phyloP scores from a whole-genome alignment of 805 yeast genomes.

The Starmera quercuum region DNA sequence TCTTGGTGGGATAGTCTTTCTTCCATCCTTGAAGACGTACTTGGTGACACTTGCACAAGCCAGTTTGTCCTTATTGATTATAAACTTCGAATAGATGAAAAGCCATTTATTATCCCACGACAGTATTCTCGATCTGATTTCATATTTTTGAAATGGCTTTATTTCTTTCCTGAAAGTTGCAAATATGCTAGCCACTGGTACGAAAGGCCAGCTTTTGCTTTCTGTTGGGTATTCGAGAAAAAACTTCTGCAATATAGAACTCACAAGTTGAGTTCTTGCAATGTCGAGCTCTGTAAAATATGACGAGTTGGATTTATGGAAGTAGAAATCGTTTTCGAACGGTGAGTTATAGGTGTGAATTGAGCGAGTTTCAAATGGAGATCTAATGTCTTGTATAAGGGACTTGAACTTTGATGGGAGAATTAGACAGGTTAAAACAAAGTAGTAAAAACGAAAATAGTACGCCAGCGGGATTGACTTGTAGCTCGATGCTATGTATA shows the following conservation, averaged over 20 bases:
- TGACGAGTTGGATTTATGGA: constrained; percentile 84
- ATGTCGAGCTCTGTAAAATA: constrained; percentile 79
- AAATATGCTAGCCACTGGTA: constrained; percentile 72
- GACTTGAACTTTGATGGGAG: constrained; percentile 23
- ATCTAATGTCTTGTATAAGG: constrained; percentile 8
- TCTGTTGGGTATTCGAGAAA: constrained; percentile 39
- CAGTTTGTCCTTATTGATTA: constrained; percentile 26
- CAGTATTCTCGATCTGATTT: constrained; percentile 48
- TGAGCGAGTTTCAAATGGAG: constrained; percentile 33
- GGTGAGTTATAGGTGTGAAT: constrained; percentile 57
- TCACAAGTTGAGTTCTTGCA: constrained; percentile 59
- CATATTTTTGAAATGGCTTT: constrained; percentile 52
- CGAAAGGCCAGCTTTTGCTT: constrained; percentile 32
- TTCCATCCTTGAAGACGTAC: constrained; percentile 73
- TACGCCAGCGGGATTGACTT: constrained; percentile 68
- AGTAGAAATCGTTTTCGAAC: constrained; percentile 76
- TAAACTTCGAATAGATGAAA: constrained; percentile 59
- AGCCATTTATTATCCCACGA: constrained; percentile 91
- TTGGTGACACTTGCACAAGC: constrained; percentile 64
- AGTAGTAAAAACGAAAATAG: constrained; percentile 50
- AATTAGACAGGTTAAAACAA: constrained; percentile 33
- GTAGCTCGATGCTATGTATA: constrained; percentile 17
- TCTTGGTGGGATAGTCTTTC: constrained; percentile 65
- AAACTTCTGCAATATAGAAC: constrained; percentile 47
- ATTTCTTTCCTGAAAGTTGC: constrained; percentile 68